Evolutionary conservation across 805 yeast species (phyloP), one percentile per base, ranked within the genome.

Genomic region (Suhomyces pyralidae): DNA sequence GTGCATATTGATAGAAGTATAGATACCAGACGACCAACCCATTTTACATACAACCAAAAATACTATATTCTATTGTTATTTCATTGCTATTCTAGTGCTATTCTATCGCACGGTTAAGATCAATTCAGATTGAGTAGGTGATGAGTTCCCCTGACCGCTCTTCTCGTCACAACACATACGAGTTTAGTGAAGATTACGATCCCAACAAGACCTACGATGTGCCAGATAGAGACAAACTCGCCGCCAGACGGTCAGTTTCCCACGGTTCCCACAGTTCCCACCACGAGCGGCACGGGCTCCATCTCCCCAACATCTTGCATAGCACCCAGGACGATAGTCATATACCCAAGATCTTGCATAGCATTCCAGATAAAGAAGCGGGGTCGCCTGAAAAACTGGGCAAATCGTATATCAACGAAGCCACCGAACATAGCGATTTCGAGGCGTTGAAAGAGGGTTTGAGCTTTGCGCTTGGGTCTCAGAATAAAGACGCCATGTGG

Each of bases 381-480:
- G 3, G 19, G 24, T 12, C 24, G 43, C 19, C 52, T 7, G 46
- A 4, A 9, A 26, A 26, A 9, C 12, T 3, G 3, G 28, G 36
- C 25, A 40, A 28, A 24, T 63, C 69, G 9, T 58, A 59, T 38
- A 46, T 67, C 25, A 59, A 61, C 24, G 64, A 63, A 15, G 70
- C 69, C 5, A 61, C 68, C 2, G 59, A 61, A 12, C 61, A 58
- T n/a, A 61, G 61, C 42, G 73, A 70, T 51, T 57, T 69, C 28
- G 65, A 64, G 36, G 73, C 72, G 32, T 56, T 71, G 28, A 61
- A 60, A 47, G 70, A 69, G 52, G 74, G 76, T 1, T 56, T 71
- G 9, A 61, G 60, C 30, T 64, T 66, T 52, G 77, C 76, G 3
- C 59, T 71, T n/a, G 76, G 76, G 6, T 56, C 63, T 3, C 49